Percentiles rank a stretch among this genome's conserved stretches.
phyloP scores from a whole-genome alignment of 2,329 filamentous ascomycete genomes.

The Chlorencoelia australis region DNA sequence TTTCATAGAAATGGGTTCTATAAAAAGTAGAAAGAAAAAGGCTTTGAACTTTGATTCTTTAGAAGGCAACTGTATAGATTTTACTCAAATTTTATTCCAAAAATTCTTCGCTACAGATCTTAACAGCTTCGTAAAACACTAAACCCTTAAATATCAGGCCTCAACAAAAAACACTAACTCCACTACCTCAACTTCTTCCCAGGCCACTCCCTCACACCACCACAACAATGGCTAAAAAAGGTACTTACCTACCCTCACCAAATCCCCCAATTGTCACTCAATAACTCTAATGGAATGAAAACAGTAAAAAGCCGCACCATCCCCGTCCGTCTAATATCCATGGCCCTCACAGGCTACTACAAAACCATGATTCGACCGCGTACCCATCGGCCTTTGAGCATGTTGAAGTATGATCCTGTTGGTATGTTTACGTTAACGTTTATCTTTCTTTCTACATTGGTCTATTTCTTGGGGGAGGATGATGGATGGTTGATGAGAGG shows the following conservation, averaged over 20 bases:
- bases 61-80: no score
- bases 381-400: constrained; percentile 73
- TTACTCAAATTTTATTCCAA: no score
- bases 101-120: no score
- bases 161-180: not conserved
- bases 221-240: constrained; percentile 15
- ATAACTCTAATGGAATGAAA: not conserved
- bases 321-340: constrained; percentile 87
- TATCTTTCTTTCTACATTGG: not conserved
- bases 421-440: constrained; percentile 38
- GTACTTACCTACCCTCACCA: constrained; percentile 2
- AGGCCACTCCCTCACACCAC: constrained; percentile 1
- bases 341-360: constrained; percentile 98
- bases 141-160: not conserved
- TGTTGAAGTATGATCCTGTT: constrained; percentile 98
- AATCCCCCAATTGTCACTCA: constrained; percentile 1
- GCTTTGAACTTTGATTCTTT: no score
- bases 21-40: no score
- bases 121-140: no score
- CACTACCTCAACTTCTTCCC: not conserved
- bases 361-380: constrained; percentile 81
- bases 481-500: not conserved
- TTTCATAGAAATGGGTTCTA: no score
- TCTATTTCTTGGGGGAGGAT: not conserved
- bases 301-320: constrained; percentile 74